These are phyloP conservation scores for Phytophthora agathidicida DNA, from an alignment of 352 stramenopile species.

Conservation along the genomic window DNA sequence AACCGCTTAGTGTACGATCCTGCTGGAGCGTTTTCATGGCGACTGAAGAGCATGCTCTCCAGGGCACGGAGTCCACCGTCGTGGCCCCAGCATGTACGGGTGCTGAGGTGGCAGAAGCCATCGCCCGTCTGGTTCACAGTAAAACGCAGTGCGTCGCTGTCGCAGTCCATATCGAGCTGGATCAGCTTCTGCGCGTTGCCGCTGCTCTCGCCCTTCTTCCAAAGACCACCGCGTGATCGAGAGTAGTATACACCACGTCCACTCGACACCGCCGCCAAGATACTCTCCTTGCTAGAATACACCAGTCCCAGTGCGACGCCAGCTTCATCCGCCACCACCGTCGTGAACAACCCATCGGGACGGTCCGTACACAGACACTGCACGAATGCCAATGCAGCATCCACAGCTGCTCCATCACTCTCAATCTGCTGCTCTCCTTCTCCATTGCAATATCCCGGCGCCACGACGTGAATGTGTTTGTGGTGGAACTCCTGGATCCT, in stretches of 20 bases:
- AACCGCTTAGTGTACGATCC: slow-evolving; percentile 97
- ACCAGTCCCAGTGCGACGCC: slow-evolving; percentile 93
- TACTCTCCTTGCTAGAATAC: slow-evolving; percentile 94
- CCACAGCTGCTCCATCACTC: slow-evolving; percentile 24
- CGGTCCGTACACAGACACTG: slow-evolving; percentile 90
- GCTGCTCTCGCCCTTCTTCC: slow-evolving; percentile 96
- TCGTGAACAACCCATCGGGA: slow-evolving; percentile 92
- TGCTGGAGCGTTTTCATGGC: slow-evolving; percentile 86
- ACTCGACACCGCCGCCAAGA: slow-evolving; percentile 88
- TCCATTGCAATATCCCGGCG: slow-evolving; percentile 28
- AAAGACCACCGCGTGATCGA: slow-evolving; percentile 89
- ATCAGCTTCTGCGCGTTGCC: slow-evolving; percentile 94
- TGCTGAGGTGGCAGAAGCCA: slow-evolving; percentile 90
- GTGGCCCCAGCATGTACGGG: slow-evolving; percentile 94
- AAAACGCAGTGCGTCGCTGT: slow-evolving; percentile 95
- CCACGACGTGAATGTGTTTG: slow-evolving; percentile 67
- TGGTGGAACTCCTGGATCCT: slow-evolving; percentile 66
- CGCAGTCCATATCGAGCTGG: slow-evolving; percentile 94
- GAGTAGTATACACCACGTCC: slow-evolving; percentile 96
- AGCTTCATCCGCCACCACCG: slow-evolving; percentile 92
- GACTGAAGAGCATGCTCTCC: slow-evolving; percentile 88
- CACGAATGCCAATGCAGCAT: slow-evolving; percentile 63
- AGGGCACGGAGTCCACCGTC: slow-evolving; percentile 88
- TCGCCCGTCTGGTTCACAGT: slow-evolving; percentile 90
- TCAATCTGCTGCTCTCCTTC: slow-evolving; percentile 32